Base-by-base conservation (phyloP, 129 eudicot genomes). In the Saussurea involucrata region DNA sequence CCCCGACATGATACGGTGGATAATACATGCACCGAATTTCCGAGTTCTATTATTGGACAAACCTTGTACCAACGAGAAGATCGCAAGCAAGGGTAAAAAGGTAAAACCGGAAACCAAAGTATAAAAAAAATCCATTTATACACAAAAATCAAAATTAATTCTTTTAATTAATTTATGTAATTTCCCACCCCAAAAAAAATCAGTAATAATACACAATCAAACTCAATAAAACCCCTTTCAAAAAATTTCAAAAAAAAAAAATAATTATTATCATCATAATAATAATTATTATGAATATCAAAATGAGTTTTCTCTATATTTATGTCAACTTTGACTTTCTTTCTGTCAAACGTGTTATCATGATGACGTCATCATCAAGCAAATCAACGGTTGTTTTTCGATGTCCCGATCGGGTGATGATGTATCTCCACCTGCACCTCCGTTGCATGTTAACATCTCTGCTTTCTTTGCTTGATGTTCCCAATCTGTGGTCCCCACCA, bases 401-500 rank as follows among this genome's bases (percentile, higher is more conserved):
- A 79, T 79, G 72, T 80, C 85, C 53, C 57, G 29, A 75, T 81
- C 86, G 34, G 57, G 15, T 20, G 78, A 44, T 20, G 78, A 44
- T 68, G 78, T 71, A 65, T 72, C 84, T 28, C 77, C 78, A 32
- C 75, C 80, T 66, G 60, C 78, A 73, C 83, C 83, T 73, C 61
- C 83, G 53, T 81, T 57, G 83, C 86, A 85, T 68, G 97, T 86
- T 73, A 91, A 86, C 77, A 66, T 69, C 65, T 85, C 90, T 27
- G 97, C 97, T 80, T 85, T 85, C 76, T 65, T 68, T 6, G 93
- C 91, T 78, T 91, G 91, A 27, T 71, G 71, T 36, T 83, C 81
- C 97, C 97, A 91, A 32, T 91, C 86, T 5, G 97, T 91, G 69
- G 90, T 80, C 78, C 89, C 91, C 17, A 88, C 88, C 66, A 86